Conservation (phyloP, 306 rosid species). For the Lablab purpureus region DNA sequence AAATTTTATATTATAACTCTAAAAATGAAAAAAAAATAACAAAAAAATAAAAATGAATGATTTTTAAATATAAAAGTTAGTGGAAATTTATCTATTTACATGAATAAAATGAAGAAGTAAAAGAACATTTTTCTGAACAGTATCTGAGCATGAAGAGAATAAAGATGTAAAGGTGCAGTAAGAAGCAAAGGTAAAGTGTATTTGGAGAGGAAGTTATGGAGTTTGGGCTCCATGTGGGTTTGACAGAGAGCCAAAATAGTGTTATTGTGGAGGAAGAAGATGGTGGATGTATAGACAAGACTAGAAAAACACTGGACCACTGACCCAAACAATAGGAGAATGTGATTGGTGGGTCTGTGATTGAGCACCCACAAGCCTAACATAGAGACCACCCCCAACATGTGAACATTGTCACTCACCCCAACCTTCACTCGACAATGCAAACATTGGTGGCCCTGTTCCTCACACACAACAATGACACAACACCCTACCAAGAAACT, state of each 20-base stretch:
- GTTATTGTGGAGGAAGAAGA: background rate
- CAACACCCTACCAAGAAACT: conserved; percentile 49
- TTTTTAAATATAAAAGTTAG: too few species aligned
- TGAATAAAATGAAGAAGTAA: too few species aligned
- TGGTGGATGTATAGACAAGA: conserved; percentile 39
- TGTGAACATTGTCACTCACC: conserved; percentile 46
- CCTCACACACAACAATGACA: conserved; percentile 65
- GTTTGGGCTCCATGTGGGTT: conserved; percentile 59
- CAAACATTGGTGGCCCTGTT: conserved; percentile 47
- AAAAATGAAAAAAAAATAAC: too few species aligned
- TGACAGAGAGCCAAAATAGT: conserved; percentile 38
- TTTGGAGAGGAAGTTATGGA: background rate
- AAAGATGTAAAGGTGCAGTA: background rate
- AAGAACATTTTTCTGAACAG: too few species aligned
- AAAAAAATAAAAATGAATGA: too few species aligned
- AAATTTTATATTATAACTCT: too few species aligned
- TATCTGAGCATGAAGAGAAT: background rate
- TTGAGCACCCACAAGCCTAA: conserved; percentile 42
- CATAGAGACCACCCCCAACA: conserved; percentile 43
- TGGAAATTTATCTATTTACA: too few species aligned
- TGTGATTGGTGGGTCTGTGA: conserved; percentile 23
- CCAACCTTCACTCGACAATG: conserved; percentile 4
- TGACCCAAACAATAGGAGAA: conserved; percentile 28
- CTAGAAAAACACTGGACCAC: conserved; percentile 25
- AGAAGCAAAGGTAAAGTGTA: background rate